These are phyloP conservation scores for Paecilomyces fulvus DNA, from an alignment of 2,329 filamentous ascomycete genomes.

Conservation along the genomic window DNA sequence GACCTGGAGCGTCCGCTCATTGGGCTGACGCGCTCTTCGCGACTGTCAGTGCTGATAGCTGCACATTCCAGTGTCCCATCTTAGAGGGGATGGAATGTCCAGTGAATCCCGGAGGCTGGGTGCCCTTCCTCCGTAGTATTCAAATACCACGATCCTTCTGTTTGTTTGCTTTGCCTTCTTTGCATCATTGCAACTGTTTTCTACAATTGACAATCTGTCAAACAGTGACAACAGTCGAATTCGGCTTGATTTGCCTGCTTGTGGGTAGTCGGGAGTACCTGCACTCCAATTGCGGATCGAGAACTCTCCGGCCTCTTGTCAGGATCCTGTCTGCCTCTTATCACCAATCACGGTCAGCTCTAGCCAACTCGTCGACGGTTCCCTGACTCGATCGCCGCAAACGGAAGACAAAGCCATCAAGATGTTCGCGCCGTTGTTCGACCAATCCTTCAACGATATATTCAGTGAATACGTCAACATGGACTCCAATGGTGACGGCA, in stretches of 20 bases:
- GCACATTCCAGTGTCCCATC: slow-evolving; percentile 25
- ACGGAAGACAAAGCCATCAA: slow-evolving; percentile 45
- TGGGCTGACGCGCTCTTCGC: slow-evolving; percentile 8
- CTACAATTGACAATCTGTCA: slow-evolving; percentile 26
- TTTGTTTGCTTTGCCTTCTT: slow-evolving; percentile 37
- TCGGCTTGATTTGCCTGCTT: slow-evolving; percentile 5
- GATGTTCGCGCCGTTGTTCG: slow-evolving; percentile 39
- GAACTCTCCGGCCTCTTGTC: slow-evolving; percentile 12
- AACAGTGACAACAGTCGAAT: slow-evolving; percentile 18
- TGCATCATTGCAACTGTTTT: slow-evolving; percentile 23
- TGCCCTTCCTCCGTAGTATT: slow-evolving; percentile 16
- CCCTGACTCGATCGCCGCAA: slow-evolving; percentile 22
- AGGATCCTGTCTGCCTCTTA: slow-evolving; percentile 12
- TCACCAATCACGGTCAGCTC: slow-evolving; percentile 24
- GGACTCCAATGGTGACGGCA: slow-evolving; percentile 42
- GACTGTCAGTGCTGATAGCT: slow-evolving; percentile 3
- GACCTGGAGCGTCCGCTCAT: slow-evolving; percentile 11
- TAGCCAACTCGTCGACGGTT: slow-evolving; percentile 10
- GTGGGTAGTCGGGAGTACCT: slow-evolving; percentile 3
- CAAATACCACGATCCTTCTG: slow-evolving; percentile 30
- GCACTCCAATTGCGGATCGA: slow-evolving; percentile 10
- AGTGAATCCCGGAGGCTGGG: slow-evolving; percentile 29
- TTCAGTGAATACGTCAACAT: slow-evolving; percentile 57
- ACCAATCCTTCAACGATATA: slow-evolving; percentile 52
- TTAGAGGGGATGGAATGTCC: slow-evolving; percentile 27